Percentiles rank a stretch among this genome's conserved stretches.
These are phyloP conservation scores for Cocos nucifera DNA, from an alignment of 176 grass and related monocot species.

Conservation along the genomic window DNA sequence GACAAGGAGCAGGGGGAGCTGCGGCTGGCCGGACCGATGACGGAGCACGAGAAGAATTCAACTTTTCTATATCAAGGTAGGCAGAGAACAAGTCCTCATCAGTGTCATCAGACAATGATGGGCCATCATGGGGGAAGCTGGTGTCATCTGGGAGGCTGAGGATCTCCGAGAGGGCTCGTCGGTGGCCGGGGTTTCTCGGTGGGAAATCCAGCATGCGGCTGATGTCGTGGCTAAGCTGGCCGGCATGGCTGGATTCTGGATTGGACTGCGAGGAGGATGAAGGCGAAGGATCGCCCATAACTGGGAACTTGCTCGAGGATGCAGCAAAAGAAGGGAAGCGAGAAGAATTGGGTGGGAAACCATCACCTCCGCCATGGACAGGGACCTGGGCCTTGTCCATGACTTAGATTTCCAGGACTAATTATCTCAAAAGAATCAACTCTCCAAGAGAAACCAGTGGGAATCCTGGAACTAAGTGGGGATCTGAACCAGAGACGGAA, in stretches of 20 bases:
- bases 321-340: neutral
- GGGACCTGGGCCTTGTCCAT: neutral
- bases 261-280: neutral
- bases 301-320: neutral
- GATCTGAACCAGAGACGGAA: too few relatives aligned
- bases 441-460: too few relatives aligned
- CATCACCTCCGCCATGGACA: neutral
- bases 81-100: slow-evolving; percentile 11
- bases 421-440: too few relatives aligned
- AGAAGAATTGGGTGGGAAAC: neutral
- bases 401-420: too few relatives aligned
- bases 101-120: slow-evolving; percentile 12
- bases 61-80: slow-evolving; percentile 62
- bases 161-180: slow-evolving; percentile 84
- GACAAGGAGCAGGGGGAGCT: neutral
- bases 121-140: slow-evolving; percentile 15
- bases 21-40: slow-evolving; percentile 20
- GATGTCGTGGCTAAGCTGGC: slow-evolving; percentile 15
- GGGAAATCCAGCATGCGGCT: slow-evolving; percentile 81
- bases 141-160: slow-evolving; percentile 81
- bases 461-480: too few relatives aligned
- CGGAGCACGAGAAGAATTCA: slow-evolving; percentile 35
- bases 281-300: neutral
- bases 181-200: slow-evolving; percentile 46
- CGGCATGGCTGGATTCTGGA: neutral